These are phyloP conservation scores for Globisporangium perplexum DNA, from an alignment of 352 stramenopile genomes.

Conservation along the genomic window DNA sequence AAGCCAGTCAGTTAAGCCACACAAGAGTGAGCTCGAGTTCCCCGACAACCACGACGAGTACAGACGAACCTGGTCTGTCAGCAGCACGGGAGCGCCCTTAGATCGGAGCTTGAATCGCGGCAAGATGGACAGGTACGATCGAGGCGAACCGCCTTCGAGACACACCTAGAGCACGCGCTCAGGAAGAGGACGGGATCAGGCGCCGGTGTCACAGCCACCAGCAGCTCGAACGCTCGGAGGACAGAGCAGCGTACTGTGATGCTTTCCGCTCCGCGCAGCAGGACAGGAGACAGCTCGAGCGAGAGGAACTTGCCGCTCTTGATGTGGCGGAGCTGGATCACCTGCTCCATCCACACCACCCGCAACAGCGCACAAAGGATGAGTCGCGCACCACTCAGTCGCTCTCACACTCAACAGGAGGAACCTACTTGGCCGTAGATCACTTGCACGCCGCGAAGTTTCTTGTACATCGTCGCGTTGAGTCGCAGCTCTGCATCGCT, in stretches of 20 bases:
- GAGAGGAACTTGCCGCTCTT: conserved; percentile 58
- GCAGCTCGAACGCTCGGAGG: not conserved
- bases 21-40: not conserved
- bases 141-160: conserved; percentile 35
- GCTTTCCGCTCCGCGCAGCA: conserved; percentile 47
- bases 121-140: conserved; percentile 44
- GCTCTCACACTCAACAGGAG: not conserved
- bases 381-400: not conserved
- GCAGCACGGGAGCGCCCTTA: conserved; percentile 52
- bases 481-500: conserved; percentile 56
- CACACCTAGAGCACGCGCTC: conserved; percentile 27
- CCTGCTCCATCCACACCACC: conserved; percentile 23
- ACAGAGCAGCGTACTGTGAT: conserved; percentile 24
- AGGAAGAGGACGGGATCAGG: not conserved
- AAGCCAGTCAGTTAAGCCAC: not conserved
- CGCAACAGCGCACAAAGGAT: not conserved
- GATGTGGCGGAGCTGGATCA: conserved; percentile 52
- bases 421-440: conserved; percentile 55
- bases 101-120: conserved; percentile 62
- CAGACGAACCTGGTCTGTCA: conserved; percentile 50
- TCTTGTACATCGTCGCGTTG: conserved; percentile 72
- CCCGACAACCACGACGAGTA: not conserved
- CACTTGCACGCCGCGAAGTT: conserved; percentile 48
- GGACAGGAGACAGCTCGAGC: conserved; percentile 35
- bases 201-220: not conserved